These are phyloP conservation scores for Cryptococcus wingfieldii DNA, from an alignment of 1,284 basidiomycete genomes.

Conservation along the genomic window DNA sequence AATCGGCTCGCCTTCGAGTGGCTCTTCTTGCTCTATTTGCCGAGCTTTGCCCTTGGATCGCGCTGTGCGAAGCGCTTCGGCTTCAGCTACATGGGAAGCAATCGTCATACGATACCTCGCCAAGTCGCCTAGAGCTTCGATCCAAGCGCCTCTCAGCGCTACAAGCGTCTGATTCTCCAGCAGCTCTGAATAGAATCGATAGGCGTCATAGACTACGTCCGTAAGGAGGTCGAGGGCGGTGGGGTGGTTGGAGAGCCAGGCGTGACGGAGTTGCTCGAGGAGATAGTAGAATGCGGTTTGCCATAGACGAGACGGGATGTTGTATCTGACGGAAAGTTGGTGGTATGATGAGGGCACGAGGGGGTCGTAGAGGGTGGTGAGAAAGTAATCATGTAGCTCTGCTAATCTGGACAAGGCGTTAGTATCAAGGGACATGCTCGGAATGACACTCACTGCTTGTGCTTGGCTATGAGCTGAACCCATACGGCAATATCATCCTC, in stretches of 20 bases:
- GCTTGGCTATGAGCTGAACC: conserved; percentile 46
- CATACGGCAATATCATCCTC: conserved; percentile 36
- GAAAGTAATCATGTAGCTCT: conserved; percentile 80
- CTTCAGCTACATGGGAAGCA: conserved; percentile 52
- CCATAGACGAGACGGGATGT: conserved; percentile 91
- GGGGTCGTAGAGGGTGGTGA: conserved; percentile 79
- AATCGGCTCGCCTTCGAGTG: conserved; percentile 23
- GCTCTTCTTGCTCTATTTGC: conserved; percentile 6
- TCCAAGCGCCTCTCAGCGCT: conserved; percentile 76
- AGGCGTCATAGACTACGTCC: conserved; percentile 91
- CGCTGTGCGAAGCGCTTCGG: not conserved
- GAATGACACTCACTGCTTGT: conserved; percentile 39
- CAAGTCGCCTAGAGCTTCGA: conserved; percentile 93
- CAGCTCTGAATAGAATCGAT: conserved; percentile 86
- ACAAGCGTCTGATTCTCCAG: conserved; percentile 73
- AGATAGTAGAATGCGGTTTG: conserved; percentile 83
- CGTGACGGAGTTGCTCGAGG: conserved; percentile 80
- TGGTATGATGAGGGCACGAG: conserved; percentile 81
- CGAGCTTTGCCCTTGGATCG: conserved; percentile 1
- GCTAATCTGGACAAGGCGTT: conserved; percentile 59
- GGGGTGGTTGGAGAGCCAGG: conserved; percentile 53
- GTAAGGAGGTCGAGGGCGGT: conserved; percentile 64
- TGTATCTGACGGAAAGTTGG: conserved; percentile 86
- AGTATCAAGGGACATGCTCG: not conserved
- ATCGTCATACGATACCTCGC: conserved; percentile 93